Conservation (phyloP, 2,329 filamentous ascomycete genomes). For the Fusarium sp. region DNA sequence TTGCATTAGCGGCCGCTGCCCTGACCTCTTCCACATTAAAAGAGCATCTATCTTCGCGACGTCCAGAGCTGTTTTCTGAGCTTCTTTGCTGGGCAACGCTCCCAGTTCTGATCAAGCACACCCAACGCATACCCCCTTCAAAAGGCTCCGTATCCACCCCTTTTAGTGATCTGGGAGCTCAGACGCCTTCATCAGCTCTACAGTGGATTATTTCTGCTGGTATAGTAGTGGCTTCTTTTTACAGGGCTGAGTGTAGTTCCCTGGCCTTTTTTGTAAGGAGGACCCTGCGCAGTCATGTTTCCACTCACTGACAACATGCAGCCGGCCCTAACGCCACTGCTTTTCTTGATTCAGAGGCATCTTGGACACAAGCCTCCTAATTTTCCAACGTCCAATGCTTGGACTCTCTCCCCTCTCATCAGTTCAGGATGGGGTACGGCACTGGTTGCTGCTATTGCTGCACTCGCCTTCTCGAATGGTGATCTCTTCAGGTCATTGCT, state of each 20-base stretch:
- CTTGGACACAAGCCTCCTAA: background rate
- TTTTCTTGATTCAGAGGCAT: slow-evolving; percentile 28
- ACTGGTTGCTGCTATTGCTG: background rate
- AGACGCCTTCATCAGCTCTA: background rate
- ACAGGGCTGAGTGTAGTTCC: slow-evolving; percentile 24
- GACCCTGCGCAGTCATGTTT: background rate
- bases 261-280: slow-evolving; percentile 16
- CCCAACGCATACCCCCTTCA: too few species aligned
- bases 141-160: background rate
- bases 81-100: slow-evolving; percentile 48
- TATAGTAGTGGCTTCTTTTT: slow-evolving; percentile 21
- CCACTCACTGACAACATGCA: slow-evolving; percentile 1
- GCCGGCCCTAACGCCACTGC: slow-evolving; percentile 41
- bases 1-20: slow-evolving; percentile 28
- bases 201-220: slow-evolving; percentile 25
- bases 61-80: slow-evolving; percentile 49
- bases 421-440: slow-evolving; percentile 1
- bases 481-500: slow-evolving; percentile 34
- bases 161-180: background rate
- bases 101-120: slow-evolving; percentile 36
- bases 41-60: slow-evolving; percentile 28
- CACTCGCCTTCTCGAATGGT: slow-evolving; percentile 45
- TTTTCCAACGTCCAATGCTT: background rate
- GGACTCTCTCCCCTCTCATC: background rate
- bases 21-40: slow-evolving; percentile 42